Percentiles rank a stretch among this genome's conserved stretches.
phyloP scores from a whole-genome alignment of 1,284 basidiomycete species.

The Exobasidium rhododendri region DNA sequence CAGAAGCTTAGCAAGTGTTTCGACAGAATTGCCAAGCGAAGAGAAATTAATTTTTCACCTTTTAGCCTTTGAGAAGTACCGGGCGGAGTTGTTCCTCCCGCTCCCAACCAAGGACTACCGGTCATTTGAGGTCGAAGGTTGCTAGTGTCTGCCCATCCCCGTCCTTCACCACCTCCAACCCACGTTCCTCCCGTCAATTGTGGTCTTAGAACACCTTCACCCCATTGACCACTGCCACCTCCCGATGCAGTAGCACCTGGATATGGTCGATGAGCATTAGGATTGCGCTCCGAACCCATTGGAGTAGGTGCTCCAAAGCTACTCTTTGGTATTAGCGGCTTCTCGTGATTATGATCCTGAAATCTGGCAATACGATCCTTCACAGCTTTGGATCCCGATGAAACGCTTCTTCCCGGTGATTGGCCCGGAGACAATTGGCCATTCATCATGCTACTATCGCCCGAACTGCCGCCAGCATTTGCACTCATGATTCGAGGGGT shows the following conservation, averaged over 20 bases:
- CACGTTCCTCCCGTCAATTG: slow-evolving; percentile 47
- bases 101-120: slow-evolving; percentile 13
- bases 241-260: slow-evolving; percentile 26
- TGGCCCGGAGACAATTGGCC: not conserved
- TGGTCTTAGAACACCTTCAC: slow-evolving; percentile 40
- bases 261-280: slow-evolving; percentile 28
- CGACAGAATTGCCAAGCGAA: no score
- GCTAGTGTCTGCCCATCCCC: slow-evolving; percentile 30
- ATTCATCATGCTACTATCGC: not conserved
- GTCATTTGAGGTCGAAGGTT: slow-evolving; percentile 42
- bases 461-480: not conserved
- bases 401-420: not conserved
- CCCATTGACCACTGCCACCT: slow-evolving; percentile 37
- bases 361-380: slow-evolving; percentile 45
- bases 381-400: slow-evolving; percentile 20
- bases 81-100: not conserved
- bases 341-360: slow-evolving; percentile 30
- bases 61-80: not conserved
- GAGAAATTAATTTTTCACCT: no score
- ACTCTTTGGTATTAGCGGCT: slow-evolving; percentile 39
- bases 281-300: slow-evolving; percentile 26
- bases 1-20: no score
- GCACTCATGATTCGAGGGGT: not conserved
- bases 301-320: slow-evolving; percentile 46
- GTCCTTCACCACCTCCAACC: slow-evolving; percentile 32